Percentiles rank a stretch among this genome's conserved stretches.
Evolutionary conservation across 306 rosid species (phyloP).

Genomic region (Prunus fruticosa): DNA sequence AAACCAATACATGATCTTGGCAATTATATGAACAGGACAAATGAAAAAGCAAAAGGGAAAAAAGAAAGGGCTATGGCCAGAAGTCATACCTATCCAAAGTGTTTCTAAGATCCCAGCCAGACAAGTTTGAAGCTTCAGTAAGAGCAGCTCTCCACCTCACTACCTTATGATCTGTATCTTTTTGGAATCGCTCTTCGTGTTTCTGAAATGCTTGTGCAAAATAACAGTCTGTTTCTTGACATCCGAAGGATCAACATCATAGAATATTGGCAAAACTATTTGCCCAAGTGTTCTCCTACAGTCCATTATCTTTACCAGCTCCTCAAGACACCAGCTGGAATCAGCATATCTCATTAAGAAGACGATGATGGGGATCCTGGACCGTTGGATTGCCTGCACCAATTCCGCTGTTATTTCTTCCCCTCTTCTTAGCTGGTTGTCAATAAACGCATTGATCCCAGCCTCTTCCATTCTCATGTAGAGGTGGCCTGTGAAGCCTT

Average conservation of each 20-base stretch:
- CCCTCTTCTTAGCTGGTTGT: conserved; percentile 9
- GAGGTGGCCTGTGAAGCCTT: background rate
- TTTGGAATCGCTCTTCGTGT: background rate
- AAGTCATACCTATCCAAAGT: background rate
- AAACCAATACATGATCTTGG: no score
- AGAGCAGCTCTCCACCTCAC: conserved; percentile 1
- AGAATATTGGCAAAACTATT: background rate
- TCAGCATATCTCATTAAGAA: background rate
- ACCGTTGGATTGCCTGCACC: conserved; percentile 8
- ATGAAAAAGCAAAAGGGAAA: no score
- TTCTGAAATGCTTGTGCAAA: background rate
- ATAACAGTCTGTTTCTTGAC: background rate
- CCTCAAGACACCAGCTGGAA: conserved; percentile 13
- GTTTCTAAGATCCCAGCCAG: conserved; percentile 7
- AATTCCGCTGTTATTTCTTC: background rate
- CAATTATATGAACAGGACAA: no score
- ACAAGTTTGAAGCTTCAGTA: background rate
- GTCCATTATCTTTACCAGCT: conserved; percentile 5
- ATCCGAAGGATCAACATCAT: background rate
- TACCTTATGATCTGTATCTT: background rate
- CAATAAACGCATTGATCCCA: background rate
- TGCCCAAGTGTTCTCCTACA: background rate
- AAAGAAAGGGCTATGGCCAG: no score
- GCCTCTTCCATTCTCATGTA: background rate
- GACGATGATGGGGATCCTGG: background rate